phyloP scores from a whole-genome alignment of 1,284 basidiomycete genomes.

The Golubevia pallescens region DNA sequence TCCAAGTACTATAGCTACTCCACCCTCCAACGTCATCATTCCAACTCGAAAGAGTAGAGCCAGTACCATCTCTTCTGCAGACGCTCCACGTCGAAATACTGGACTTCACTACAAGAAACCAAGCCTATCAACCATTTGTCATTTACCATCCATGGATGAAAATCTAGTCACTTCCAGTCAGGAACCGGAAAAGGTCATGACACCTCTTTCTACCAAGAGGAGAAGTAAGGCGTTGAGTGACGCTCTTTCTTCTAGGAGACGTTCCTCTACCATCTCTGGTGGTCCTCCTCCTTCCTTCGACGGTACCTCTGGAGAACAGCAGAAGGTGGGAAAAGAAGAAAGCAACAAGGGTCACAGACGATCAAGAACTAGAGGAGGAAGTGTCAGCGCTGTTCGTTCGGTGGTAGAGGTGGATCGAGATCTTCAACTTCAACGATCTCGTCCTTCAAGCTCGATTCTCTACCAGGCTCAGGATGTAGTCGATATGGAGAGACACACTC shows the following conservation, averaged over 20 bases:
- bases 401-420: not conserved
- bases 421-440: not conserved
- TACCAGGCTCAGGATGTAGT: not conserved
- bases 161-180: not conserved
- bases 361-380: not conserved
- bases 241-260: not conserved
- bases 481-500: not conserved
- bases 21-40: not conserved
- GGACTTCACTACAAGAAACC: not conserved
- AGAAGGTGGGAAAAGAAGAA: not conserved
- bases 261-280: not conserved
- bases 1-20: not conserved
- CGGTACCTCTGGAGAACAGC: not conserved
- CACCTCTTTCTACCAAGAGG: not conserved
- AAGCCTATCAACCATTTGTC: not conserved
- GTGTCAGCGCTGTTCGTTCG: not conserved
- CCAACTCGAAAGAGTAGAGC: not conserved
- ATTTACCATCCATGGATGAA: not conserved
- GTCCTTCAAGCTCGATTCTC: not conserved
- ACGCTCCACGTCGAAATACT: not conserved
- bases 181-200: not conserved
- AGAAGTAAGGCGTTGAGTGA: not conserved
- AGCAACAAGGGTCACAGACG: not conserved
- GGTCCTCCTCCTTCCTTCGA: not conserved
- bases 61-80: not conserved